A percentile compares a stretch with the other conserved stretches of the same genome.
Conservation (phyloP, 1,284 basidiomycete genomes). For the Ustilago shanxiensis region DNA sequence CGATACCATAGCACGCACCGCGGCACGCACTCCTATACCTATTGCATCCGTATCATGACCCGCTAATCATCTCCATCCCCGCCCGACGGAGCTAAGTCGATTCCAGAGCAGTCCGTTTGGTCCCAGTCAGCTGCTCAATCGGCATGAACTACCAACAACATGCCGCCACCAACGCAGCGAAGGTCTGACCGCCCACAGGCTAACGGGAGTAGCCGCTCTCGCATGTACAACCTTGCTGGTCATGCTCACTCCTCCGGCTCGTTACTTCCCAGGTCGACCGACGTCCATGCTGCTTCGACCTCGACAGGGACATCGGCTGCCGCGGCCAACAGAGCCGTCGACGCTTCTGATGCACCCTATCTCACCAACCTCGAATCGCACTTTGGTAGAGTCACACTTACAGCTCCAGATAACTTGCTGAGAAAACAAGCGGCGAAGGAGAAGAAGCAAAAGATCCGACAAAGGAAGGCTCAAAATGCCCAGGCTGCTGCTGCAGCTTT, state of each 20-base stretch:
- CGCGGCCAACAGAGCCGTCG: slow-evolving; percentile 11
- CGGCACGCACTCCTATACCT: no score
- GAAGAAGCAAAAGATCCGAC: slow-evolving; percentile 53
- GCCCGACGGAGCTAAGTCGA: slow-evolving; percentile 1
- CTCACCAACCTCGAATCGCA: slow-evolving; percentile 62
- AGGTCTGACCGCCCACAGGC: slow-evolving; percentile 21
- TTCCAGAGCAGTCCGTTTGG: background rate
- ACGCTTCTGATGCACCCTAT: slow-evolving; percentile 56
- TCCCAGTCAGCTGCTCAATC: background rate
- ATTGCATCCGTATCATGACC: slow-evolving; percentile 12
- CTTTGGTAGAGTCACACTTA: slow-evolving; percentile 63
- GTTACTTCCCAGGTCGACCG: slow-evolving; percentile 42
- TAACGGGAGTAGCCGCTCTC: slow-evolving; percentile 26
- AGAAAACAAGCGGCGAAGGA: slow-evolving; percentile 61
- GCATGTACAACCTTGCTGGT: slow-evolving; percentile 51
- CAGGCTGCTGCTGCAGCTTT: slow-evolving; percentile 46
- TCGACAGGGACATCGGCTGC: slow-evolving; percentile 13
- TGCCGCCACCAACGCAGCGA: slow-evolving; percentile 28
- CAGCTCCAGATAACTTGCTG: slow-evolving; percentile 67
- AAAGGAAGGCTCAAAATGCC: slow-evolving; percentile 53
- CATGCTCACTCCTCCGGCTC: slow-evolving; percentile 52
- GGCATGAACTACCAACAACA: slow-evolving; percentile 23
- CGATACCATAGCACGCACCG: no score
- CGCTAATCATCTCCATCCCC: background rate
- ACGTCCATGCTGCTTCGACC: slow-evolving; percentile 31